A percentile compares a stretch with the other conserved stretches of the same genome.
phyloP scores from a whole-genome alignment of 306 rosid species.

The Cotoneaster glaucophyllus region DNA sequence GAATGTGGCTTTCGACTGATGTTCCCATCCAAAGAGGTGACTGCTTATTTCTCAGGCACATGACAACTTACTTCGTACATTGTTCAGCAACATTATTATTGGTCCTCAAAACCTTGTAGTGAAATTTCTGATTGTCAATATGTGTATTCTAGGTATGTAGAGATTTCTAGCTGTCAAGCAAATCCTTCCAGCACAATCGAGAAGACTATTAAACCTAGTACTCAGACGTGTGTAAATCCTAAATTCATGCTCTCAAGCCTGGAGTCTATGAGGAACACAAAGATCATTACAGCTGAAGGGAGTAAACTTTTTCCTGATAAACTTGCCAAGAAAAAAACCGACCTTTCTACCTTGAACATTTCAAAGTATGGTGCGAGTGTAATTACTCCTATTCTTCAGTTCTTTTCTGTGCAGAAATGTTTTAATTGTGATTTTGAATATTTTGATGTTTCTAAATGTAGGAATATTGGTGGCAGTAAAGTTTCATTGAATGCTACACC shows the following conservation, averaged over 20 bases:
- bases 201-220: constrained; percentile 27
- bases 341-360: constrained; percentile 39
- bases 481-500: constrained; percentile 26
- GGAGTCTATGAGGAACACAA: constrained; percentile 34
- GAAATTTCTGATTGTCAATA: constrained; percentile 8
- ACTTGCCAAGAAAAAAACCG: constrained; percentile 34
- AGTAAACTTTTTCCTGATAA: constrained; percentile 38
- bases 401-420: constrained; percentile 3
- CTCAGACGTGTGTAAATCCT: constrained; percentile 29
- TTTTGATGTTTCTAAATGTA: constrained; percentile 17
- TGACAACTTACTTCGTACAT: neutral
- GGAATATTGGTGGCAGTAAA: constrained; percentile 34
- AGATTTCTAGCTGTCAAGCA: constrained; percentile 38
- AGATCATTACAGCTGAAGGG: constrained; percentile 35
- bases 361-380: constrained; percentile 35
- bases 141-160: constrained; percentile 8
- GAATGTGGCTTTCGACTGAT: neutral
- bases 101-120: constrained; percentile 7
- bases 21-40: neutral
- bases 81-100: neutral
- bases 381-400: constrained; percentile 6
- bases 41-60: neutral
- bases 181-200: constrained; percentile 34
- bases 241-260: constrained; percentile 27
- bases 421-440: constrained; percentile 11